phyloP scores from a whole-genome alignment of 257 asterid species.

The Prunella vulgaris region DNA sequence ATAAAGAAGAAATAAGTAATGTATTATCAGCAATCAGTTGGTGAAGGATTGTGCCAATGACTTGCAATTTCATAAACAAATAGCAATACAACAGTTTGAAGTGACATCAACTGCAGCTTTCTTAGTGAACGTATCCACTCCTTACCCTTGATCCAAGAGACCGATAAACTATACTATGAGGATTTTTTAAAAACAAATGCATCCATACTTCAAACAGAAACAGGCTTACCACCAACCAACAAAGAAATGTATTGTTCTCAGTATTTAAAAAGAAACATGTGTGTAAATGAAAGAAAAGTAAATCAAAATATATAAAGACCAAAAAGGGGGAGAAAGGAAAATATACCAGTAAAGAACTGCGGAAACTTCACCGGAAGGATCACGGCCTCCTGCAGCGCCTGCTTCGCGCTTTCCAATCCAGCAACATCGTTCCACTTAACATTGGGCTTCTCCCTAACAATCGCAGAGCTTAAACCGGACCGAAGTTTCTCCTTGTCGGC shows the following conservation, averaged over 20 bases:
- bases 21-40: neutral
- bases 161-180: neutral
- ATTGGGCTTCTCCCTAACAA: constrained; percentile 90
- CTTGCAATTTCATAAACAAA: neutral
- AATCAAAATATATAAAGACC: neutral
- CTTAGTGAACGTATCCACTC: neutral
- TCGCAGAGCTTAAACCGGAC: constrained; percentile 87
- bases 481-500: constrained; percentile 84
- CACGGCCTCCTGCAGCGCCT: constrained; percentile 96
- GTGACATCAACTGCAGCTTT: neutral
- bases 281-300: neutral
- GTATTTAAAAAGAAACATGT: constrained; percentile 1
- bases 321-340: neutral
- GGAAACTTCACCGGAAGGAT: constrained; percentile 97
- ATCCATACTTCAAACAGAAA: neutral
- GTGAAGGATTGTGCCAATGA: neutral
- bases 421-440: constrained; percentile 99
- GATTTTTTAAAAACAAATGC: neutral
- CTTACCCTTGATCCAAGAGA: neutral
- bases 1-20: neutral
- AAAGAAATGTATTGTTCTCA: neutral
- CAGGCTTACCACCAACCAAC: neutral
- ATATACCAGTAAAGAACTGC: constrained; percentile 87
- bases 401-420: constrained; percentile 97
- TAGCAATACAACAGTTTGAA: neutral